A percentile compares a stretch with the other conserved stretches of the same genome.
Evolutionary conservation across 2,329 filamentous ascomycete genomes (phyloP).

Genomic region (Clarireedia monteithiana): DNA sequence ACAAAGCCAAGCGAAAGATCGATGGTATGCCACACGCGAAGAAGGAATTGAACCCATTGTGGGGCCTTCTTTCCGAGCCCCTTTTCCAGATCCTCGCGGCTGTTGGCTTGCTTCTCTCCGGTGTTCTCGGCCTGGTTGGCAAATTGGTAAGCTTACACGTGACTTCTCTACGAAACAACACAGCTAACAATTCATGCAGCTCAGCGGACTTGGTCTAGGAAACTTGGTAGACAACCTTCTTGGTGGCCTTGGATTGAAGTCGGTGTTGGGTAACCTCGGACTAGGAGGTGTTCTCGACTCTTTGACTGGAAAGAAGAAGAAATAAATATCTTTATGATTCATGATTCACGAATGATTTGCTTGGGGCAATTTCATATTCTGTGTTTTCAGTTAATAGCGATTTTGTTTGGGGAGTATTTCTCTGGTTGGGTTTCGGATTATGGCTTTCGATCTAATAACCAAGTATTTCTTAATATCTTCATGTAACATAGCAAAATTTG

Average conservation of each 20-base stretch:
- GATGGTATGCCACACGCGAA: conserved; percentile 89
- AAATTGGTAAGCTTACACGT: conserved; percentile 44
- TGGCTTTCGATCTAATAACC: no score
- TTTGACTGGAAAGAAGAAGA: conserved; percentile 39
- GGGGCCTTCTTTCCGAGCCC: conserved; percentile 70
- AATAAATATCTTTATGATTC: background rate
- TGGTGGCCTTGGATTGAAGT: conserved; percentile 67
- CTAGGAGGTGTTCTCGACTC: conserved; percentile 40
- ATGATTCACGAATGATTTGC: background rate
- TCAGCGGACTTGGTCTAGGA: conserved; percentile 68
- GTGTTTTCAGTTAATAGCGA: conserved; percentile 7
- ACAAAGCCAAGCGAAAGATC: conserved; percentile 81
- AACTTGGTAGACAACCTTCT: conserved; percentile 73
- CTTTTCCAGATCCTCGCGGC: conserved; percentile 88
- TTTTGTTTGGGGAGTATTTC: background rate
- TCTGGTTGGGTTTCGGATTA: background rate
- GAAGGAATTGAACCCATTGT: conserved; percentile 89
- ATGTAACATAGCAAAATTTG: conserved; percentile 5
- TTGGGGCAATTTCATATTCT: background rate
- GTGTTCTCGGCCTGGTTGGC: conserved; percentile 79
- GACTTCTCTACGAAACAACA: background rate
- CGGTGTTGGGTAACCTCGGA: conserved; percentile 67
- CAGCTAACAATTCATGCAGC: conserved; percentile 4
- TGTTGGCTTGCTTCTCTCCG: conserved; percentile 72
- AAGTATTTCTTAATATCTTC: background rate